Conservation (phyloP, 805 yeast genomes). For the Metschnikowia colocasiae region DNA sequence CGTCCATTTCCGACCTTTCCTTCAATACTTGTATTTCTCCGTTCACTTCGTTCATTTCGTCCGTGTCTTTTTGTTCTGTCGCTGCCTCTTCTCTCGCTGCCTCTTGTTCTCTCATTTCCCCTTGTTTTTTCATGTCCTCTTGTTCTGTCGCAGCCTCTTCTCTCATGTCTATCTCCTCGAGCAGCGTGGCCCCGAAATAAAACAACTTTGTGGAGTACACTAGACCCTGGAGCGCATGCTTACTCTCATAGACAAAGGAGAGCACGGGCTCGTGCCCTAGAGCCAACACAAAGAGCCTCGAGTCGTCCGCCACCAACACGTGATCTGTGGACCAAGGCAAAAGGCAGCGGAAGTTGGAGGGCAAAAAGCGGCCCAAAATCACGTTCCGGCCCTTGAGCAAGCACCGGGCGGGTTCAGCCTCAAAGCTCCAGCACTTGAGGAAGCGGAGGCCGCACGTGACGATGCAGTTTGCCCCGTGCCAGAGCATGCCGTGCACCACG, state of each 20-base stretch:
- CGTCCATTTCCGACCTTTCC: no score
- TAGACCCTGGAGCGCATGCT: neutral
- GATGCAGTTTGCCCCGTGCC: conserved; percentile 41
- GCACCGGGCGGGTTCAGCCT: conserved; percentile 8
- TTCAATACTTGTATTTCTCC: no score
- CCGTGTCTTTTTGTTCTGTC: no score
- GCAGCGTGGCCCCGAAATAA: neutral
- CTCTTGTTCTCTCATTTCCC: no score
- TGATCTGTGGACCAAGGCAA: conserved; percentile 34
- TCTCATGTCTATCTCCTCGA: neutral
- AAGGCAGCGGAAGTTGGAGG: conserved; percentile 47
- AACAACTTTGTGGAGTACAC: neutral
- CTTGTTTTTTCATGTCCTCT: no score
- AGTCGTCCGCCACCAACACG: conserved; percentile 32
- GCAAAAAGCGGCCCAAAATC: conserved; percentile 47
- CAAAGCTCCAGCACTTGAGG: conserved; percentile 57
- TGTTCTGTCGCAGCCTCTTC: no score
- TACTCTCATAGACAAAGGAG: conserved; percentile 9
- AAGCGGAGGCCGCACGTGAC: conserved; percentile 61
- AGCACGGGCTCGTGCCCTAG: conserved; percentile 19
- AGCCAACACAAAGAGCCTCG: conserved; percentile 28
- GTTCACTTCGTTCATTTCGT: no score
- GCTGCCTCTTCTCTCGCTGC: no score
- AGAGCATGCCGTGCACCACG: conserved; percentile 49
- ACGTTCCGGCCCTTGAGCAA: conserved; percentile 56